These are phyloP conservation scores for Podaxis rugospora DNA, from an alignment of 768 basidiomycete genomes.

Conservation along the genomic window DNA sequence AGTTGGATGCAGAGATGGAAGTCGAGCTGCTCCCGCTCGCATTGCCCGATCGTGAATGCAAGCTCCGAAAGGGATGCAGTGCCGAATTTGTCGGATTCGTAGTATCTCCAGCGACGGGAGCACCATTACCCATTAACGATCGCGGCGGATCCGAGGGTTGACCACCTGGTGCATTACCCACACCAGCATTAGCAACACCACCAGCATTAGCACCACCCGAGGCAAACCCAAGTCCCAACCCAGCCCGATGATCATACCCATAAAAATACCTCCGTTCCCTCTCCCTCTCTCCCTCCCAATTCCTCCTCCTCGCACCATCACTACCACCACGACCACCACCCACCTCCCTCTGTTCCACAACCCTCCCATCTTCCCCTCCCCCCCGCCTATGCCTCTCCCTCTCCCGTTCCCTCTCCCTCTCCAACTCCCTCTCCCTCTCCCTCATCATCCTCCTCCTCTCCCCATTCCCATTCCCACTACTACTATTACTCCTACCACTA, in stretches of 20 bases:
- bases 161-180: neutral
- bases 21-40: neutral
- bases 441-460: slow-evolving; percentile 16
- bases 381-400: slow-evolving; percentile 13
- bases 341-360: neutral
- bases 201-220: neutral
- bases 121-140: neutral
- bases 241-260: neutral
- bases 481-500: slow-evolving; percentile 15
- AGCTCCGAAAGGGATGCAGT: slow-evolving; percentile 1
- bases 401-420: slow-evolving; percentile 11
- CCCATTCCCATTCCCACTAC: slow-evolving; percentile 16
- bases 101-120: neutral
- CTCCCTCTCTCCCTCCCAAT: slow-evolving; percentile 9
- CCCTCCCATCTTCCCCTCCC: slow-evolving; percentile 1
- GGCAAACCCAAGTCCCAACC: neutral
- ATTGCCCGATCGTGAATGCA: neutral
- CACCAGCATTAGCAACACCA: neutral
- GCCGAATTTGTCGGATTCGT: neutral
- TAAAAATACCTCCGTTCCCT: slow-evolving; percentile 3
- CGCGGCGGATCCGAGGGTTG: neutral
- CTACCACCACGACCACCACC: neutral
- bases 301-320: neutral
- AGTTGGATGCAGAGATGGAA: neutral
- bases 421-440: slow-evolving; percentile 17